phyloP scores from a whole-genome alignment of 2,329 filamentous ascomycete genomes.

The Taxawa tesnikishii region DNA sequence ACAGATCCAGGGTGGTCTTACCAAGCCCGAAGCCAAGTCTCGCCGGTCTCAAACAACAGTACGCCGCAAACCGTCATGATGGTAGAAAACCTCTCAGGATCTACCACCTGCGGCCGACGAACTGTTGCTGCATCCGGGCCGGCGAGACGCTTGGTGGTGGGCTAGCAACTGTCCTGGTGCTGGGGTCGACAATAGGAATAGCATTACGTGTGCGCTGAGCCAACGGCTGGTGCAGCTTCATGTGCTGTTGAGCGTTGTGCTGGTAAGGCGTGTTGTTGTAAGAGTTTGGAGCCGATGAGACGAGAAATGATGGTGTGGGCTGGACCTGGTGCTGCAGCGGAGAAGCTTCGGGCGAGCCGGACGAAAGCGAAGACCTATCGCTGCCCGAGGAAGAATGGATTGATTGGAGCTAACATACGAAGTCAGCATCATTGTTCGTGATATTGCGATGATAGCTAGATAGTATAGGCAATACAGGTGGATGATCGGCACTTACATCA shows the following conservation, averaged over 20 bases:
- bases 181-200: constrained; percentile 95
- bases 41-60: constrained; percentile 11
- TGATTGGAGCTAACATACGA: constrained; percentile 61
- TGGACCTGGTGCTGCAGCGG: constrained; percentile 74
- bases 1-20: not conserved
- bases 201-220: constrained; percentile 85
- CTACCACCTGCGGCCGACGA: constrained; percentile 36
- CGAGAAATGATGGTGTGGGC: constrained; percentile 57
- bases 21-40: constrained; percentile 6
- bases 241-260: constrained; percentile 39
- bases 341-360: constrained; percentile 83
- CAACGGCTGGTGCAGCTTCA: constrained; percentile 84
- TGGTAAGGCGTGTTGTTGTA: constrained; percentile 25
- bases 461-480: constrained; percentile 1
- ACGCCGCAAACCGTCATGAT: constrained; percentile 7
- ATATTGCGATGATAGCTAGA: no score
- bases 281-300: constrained; percentile 46
- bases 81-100: constrained; percentile 5
- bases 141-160: constrained; percentile 65
- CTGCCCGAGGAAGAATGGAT: constrained; percentile 73
- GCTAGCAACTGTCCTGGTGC: constrained; percentile 80
- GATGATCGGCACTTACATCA: constrained; percentile 50
- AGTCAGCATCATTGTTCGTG: not conserved
- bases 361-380: constrained; percentile 88
- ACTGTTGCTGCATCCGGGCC: constrained; percentile 47